These are phyloP conservation scores for Leptodontidium sp. DNA, from an alignment of 2,329 filamentous ascomycete genomes.

Conservation along the genomic window DNA sequence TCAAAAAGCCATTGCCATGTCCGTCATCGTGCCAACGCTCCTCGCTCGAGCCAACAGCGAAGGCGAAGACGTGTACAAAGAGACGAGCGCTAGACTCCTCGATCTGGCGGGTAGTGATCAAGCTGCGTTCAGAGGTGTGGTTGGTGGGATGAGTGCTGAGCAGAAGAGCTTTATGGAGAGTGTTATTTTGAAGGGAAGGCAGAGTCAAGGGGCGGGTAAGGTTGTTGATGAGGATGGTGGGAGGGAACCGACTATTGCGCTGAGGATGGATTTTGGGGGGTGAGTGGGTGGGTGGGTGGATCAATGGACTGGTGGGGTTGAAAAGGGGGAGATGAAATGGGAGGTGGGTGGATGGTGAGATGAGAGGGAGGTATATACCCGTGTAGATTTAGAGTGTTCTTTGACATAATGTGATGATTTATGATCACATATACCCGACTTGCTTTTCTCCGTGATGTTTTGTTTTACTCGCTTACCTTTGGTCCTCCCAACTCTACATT, in stretches of 20 bases:
- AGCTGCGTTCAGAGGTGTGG: conserved; percentile 74
- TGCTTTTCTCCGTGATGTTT: no score
- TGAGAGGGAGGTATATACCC: not conserved
- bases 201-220: conserved; percentile 50
- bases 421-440: no score
- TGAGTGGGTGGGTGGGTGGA: conserved; percentile 3
- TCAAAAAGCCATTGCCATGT: conserved; percentile 68
- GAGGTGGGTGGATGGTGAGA: not conserved
- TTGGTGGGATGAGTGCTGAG: conserved; percentile 73
- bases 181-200: conserved; percentile 73
- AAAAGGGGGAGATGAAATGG: not conserved
- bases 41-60: conserved; percentile 75
- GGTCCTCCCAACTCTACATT: no score
- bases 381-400: no score
- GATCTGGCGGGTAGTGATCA: conserved; percentile 84
- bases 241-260: conserved; percentile 81
- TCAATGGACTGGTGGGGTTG: not conserved
- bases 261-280: conserved; percentile 89
- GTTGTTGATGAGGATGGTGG: conserved; percentile 53
- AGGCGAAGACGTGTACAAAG: conserved; percentile 64
- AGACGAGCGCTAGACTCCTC: conserved; percentile 79
- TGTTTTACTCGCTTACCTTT: not conserved
- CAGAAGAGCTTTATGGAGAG: conserved; percentile 83
- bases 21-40: conserved; percentile 79
- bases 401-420: no score